These are phyloP conservation scores for Veloporphyrellus conicus DNA, from an alignment of 1,284 basidiomycete genomes.

Conservation along the genomic window DNA sequence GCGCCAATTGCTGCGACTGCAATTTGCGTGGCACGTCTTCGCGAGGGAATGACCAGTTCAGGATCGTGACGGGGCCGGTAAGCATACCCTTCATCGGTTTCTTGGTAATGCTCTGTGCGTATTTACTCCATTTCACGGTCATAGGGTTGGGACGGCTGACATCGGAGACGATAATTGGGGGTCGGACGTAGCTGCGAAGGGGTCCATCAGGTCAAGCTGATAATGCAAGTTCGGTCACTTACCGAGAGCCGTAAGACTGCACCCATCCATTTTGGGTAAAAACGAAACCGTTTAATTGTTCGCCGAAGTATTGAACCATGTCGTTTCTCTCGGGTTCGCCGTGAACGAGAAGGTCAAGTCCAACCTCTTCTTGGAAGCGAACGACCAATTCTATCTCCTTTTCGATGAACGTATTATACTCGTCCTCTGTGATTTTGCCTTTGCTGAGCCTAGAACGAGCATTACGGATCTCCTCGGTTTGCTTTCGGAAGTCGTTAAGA, in stretches of 20 bases:
- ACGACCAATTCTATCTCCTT: conserved; percentile 96
- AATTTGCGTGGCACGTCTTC: conserved; percentile 95
- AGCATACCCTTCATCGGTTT: conserved; percentile 99
- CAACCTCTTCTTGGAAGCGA: conserved; percentile 93
- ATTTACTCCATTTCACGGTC: conserved; percentile 96
- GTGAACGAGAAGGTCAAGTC: conserved; percentile 96
- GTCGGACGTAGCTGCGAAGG: conserved; percentile 88
- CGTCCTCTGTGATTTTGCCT: conserved; percentile 79
- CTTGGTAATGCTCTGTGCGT: conserved; percentile 91
- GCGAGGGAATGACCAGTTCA: conserved; percentile 99
- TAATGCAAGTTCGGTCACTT: conserved; percentile 23
- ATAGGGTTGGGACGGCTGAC: conserved; percentile 91
- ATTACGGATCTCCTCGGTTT: conserved; percentile 98
- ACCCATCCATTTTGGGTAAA: conserved; percentile 99
- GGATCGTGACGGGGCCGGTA: conserved; percentile 93
- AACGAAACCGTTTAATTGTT: conserved; percentile 92
- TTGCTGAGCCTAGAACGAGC: conserved; percentile 95
- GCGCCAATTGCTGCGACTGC: conserved; percentile 97
- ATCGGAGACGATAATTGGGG: conserved; percentile 98
- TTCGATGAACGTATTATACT: conserved; percentile 99
- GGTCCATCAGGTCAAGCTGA: conserved; percentile 23
- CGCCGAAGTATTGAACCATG: conserved; percentile 99
- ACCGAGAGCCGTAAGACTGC: conserved; percentile 94
- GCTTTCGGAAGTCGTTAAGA: conserved; percentile 41
- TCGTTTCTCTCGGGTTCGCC: conserved; percentile 99